Percentiles rank a stretch among this genome's conserved stretches.
phyloP scores from a whole-genome alignment of 2,329 filamentous ascomycete species.

The Escovopsis sp. region DNA sequence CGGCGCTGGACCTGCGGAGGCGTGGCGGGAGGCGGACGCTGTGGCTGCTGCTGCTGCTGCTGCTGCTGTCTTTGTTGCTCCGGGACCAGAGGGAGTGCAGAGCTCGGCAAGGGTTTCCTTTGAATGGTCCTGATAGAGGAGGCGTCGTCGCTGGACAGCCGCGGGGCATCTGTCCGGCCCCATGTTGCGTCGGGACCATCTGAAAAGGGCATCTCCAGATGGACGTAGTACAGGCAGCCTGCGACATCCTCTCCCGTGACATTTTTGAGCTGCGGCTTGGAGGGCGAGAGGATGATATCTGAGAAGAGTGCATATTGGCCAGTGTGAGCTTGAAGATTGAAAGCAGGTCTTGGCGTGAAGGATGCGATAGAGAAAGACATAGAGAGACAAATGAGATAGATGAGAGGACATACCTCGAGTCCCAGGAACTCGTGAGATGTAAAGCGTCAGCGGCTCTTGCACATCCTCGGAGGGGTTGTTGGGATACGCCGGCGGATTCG shows the following conservation, averaged over 20 bases:
- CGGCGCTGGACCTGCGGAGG: conserved; percentile 2
- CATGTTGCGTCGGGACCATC: conserved; percentile 25
- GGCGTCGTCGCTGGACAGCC: conserved; percentile 30
- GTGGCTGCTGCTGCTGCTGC: too few species aligned
- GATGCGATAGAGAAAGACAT: too few species aligned
- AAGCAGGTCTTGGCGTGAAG: too few species aligned
- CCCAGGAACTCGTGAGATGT: conserved; percentile 86
- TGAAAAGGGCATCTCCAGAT: conserved; percentile 44
- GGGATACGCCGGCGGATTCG: conserved; percentile 76
- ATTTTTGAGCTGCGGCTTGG: conserved; percentile 77
- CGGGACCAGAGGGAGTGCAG: conserved; percentile 13
- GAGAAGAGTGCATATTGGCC: conserved; percentile 3
- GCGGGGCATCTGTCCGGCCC: conserved; percentile 15
- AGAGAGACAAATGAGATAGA: not conserved
- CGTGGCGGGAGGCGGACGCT: conserved; percentile 5
- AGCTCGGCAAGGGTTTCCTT: conserved; percentile 34
- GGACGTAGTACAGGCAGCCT: conserved; percentile 80
- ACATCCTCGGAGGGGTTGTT: conserved; percentile 55
- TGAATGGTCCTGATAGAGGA: conserved; percentile 29
- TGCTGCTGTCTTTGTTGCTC: too few species aligned
- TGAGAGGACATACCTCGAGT: conserved; percentile 51
- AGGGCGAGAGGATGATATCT: conserved; percentile 86
- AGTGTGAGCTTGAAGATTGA: conserved; percentile 4
- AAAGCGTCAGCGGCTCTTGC: conserved; percentile 62
- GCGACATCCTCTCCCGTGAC: conserved; percentile 78